Base-by-base conservation (phyloP, 176 grass and related monocot species). In the Oryza longistaminata region DNA sequence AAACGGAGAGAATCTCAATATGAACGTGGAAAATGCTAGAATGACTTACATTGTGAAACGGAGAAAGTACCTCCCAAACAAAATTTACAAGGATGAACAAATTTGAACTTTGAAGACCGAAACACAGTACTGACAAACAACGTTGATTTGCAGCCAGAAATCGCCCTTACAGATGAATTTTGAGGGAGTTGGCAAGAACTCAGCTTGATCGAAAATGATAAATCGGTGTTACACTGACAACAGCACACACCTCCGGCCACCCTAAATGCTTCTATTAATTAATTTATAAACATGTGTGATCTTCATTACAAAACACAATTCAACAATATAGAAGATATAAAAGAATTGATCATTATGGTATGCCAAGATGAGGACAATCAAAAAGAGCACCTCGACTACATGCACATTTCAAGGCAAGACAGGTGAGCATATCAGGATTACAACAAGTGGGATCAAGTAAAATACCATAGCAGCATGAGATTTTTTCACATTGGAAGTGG, bases 331-430 rank as follows among this genome's bases (percentile, higher is more conserved):
- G 34, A 80, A 58, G 35, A 85, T 71, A 89, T 39, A 76, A 85
- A 85, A 85, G 71, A 89, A 85, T 81, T 68, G 64, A 53, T 85
- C 66, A 65, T 29, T 71, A 71, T 53, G 8, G 64, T 70, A 42
- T 21, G 60, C n/a, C 64, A 70, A 68, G 29, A 77, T 64, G 17
- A 44, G 13, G 49, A 34, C 15, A 69, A 49, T 50, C 4, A 80
- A 85, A 81, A 44, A 68, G 0, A 26, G 37, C 25, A 83, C 17
- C 72, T 64, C 62, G 53, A 17, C 25, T 50, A 43, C 83, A 90
- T 66, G 49, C 71, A 72, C 43, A 64, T 25, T 34, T 65, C 27
- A 65, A 31, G 27, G 3, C 24, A 83, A 77, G 62, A 69, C 13
- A 76, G 33, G 31, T 43, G 58, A 8, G 34, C 55, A 77, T 42